Base-by-base conservation (phyloP, 2,329 filamentous ascomycete genomes). In the Aspergillus nomiae region DNA sequence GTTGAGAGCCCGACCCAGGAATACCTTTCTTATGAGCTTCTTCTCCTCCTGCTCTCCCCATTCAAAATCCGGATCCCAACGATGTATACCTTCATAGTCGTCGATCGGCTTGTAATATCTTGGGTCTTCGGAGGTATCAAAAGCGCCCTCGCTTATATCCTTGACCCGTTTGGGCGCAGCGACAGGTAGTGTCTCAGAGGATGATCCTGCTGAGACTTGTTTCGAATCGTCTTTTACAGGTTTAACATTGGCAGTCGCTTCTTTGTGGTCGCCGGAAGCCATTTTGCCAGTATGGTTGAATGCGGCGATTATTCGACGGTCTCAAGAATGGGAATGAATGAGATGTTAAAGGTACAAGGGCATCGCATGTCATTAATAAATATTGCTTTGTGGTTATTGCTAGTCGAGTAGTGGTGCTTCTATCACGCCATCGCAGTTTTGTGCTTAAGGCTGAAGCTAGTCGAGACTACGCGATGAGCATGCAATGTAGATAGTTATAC, bases 61-160 rank as follows among this genome's bases (percentile, higher is more conserved):
- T 50, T 80, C 77, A 53, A 80, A 77, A 0, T 78, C 73, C 0
- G 81, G 81, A 61, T 84, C 82, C 75, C 81, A 84, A 12, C 80
- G 78, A 69, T 83, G 81, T 43, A 78, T 73, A 14, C 82, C 81
- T 70, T 84, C 82, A 69, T 86, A 80, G 34, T 71, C 68, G 2
- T 73, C 68, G 41, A 79, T 78, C 4, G 77, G 77, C 57, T 77
- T 79, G 59, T 79, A 79, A 56, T 71, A 75, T 8, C 74, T 69
- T 1, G 72, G 69, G 46, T 77, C 76, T 53, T 77, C 76, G 0
- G 71, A 72, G 1, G 72, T 67, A 41, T 78, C 77, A 59, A 79
- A 79, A 3, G 77, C 71, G 36, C 69, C 68, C 50, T 75, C 74
- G 7, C 56, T 58, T 24, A 55, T 51, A 36, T 62, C 48, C 21